Percentiles rank a stretch among this genome's conserved stretches.
Conservation (phyloP, 768 basidiomycete species). For the Mycena filopes region DNA sequence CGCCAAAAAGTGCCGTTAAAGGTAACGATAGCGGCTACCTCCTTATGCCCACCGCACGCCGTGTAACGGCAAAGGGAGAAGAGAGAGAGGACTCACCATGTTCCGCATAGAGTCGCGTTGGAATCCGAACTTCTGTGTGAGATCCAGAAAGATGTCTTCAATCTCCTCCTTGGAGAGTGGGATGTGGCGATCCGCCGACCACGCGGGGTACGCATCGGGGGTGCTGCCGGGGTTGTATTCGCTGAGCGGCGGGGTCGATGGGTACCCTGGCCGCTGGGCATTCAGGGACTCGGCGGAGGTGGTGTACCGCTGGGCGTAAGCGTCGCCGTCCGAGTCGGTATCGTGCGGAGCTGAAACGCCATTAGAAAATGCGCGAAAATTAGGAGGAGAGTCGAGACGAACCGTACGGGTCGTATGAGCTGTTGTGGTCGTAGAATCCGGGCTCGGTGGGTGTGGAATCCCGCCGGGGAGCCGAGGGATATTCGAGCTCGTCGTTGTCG, state of each 20-base stretch:
- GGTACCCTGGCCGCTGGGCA: slow-evolving; percentile 13
- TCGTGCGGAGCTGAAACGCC: slow-evolving; percentile 72
- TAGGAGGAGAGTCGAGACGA: not conserved
- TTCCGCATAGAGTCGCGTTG: slow-evolving; percentile 95
- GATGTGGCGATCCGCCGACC: slow-evolving; percentile 93
- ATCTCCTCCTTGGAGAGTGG: slow-evolving; percentile 99
- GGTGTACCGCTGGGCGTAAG: slow-evolving; percentile 72
- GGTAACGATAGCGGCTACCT: not conserved
- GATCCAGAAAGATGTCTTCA: slow-evolving; percentile 96
- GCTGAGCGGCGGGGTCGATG: slow-evolving; percentile 25
- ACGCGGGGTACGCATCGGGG: slow-evolving; percentile 90
- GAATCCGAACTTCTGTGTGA: slow-evolving; percentile 99
- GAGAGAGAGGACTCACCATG: slow-evolving; percentile 68
- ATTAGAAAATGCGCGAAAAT: slow-evolving; percentile 6
- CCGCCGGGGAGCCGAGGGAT: slow-evolving; percentile 68
- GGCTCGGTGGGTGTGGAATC: slow-evolving; percentile 53
- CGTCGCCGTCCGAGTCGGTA: slow-evolving; percentile 83
- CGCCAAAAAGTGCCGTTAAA: no score
- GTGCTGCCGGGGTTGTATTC: slow-evolving; percentile 41
- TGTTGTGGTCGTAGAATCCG: slow-evolving; percentile 62
- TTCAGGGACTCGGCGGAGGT: slow-evolving; percentile 80
- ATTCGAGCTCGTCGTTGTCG: slow-evolving; percentile 81
- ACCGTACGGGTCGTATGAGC: slow-evolving; percentile 33
- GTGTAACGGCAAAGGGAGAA: slow-evolving; percentile 12
- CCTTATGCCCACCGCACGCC: not conserved